A percentile compares a stretch with the other conserved stretches of the same genome.
Evolutionary conservation across 2,329 filamentous ascomycete genomes (phyloP).

Genomic region (Verticillium nubilum): DNA sequence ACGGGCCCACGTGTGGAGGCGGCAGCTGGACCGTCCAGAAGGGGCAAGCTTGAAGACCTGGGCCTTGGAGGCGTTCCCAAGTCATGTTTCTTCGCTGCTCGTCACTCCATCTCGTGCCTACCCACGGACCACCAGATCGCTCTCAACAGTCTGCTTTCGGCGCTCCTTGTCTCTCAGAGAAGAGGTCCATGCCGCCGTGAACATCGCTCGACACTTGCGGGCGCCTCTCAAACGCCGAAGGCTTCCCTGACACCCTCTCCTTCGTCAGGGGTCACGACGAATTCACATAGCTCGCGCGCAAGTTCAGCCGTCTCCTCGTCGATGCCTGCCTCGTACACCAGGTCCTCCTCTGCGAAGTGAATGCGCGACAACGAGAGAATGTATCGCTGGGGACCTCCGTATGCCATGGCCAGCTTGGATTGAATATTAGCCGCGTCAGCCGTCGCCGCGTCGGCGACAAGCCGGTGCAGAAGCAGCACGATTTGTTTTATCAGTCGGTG

Average conservation of each 20-base stretch:
- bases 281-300: conserved; percentile 76
- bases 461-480: conserved; percentile 44
- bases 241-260: conserved; percentile 38
- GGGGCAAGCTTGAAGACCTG: not conserved
- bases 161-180: not conserved
- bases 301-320: conserved; percentile 73
- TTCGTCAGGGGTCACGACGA: conserved; percentile 72
- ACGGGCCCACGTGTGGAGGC: not conserved
- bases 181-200: not conserved
- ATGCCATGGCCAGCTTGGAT: conserved; percentile 63
- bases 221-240: conserved; percentile 27
- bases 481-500: conserved; percentile 42
- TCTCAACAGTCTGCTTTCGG: not conserved
- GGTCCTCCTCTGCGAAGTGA: conserved; percentile 76
- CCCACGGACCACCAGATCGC: not conserved
- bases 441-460: conserved; percentile 43
- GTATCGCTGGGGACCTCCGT: conserved; percentile 76
- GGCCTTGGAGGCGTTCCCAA: not conserved
- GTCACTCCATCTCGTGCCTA: not conserved
- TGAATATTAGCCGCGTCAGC: conserved; percentile 53
- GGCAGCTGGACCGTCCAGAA: not conserved
- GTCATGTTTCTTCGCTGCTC: not conserved
- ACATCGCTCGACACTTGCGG: not conserved
- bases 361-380: conserved; percentile 74
- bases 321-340: conserved; percentile 71